Conservation (phyloP, 495 filamentous ascomycete species). For the Penicillium canescens region DNA sequence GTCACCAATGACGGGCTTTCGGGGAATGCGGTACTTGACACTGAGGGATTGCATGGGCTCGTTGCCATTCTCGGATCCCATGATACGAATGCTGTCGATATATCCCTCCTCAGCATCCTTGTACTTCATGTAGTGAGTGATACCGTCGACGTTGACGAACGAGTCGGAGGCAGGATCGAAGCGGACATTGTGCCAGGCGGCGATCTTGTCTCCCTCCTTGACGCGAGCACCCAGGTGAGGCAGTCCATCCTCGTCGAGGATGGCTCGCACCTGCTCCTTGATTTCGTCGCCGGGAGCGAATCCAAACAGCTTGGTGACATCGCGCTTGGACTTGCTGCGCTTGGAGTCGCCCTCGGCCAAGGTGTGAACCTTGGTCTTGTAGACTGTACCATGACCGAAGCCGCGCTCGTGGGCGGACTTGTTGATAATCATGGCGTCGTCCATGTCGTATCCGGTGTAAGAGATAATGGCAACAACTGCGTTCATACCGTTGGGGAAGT, state of each 20-base stretch:
- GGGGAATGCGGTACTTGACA: conserved; percentile 89
- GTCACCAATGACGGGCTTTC: conserved; percentile 85
- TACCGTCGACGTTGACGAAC: conserved; percentile 71
- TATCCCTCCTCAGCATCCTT: conserved; percentile 85
- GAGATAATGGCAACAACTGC: conserved; percentile 97
- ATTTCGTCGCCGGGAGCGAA: conserved; percentile 73
- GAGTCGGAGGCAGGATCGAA: conserved; percentile 62
- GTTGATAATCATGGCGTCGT: conserved; percentile 99
- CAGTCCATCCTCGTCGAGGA: conserved; percentile 83
- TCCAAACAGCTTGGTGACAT: conserved; percentile 76
- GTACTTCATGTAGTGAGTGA: conserved; percentile 85
- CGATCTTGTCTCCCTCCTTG: conserved; percentile 77
- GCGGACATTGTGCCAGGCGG: conserved; percentile 85
- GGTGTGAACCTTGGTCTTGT: conserved; percentile 90
- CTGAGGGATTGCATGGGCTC: conserved; percentile 83
- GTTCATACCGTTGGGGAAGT: conserved; percentile 98
- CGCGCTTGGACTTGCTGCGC: conserved; percentile 52
- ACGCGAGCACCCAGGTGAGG: conserved; percentile 76
- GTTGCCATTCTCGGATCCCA: conserved; percentile 76
- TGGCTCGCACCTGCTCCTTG: conserved; percentile 60
- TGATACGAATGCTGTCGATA: conserved; percentile 88
- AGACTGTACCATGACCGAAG: conserved; percentile 95
- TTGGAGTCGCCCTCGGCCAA: conserved; percentile 71
- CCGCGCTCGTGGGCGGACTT: conserved; percentile 96
- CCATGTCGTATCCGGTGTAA: conserved; percentile 99